A percentile compares a stretch with the other conserved stretches of the same genome.
Conservation (phyloP, 306 rosid species). For the Castanospermum australe region DNA sequence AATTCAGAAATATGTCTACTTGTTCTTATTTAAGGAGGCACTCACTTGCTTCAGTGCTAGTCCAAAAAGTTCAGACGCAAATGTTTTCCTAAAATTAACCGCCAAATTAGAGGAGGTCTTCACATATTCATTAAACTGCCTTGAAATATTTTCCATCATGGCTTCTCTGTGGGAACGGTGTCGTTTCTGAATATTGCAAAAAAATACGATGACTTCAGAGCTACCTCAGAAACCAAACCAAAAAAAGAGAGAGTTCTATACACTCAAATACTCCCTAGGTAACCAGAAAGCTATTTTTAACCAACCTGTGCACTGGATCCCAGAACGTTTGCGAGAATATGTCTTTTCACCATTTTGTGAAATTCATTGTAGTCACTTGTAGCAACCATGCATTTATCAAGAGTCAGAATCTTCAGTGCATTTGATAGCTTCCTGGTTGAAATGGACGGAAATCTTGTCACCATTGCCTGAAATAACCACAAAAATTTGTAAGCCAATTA, state of each 20-base stretch:
- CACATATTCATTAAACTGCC: constrained; percentile 43
- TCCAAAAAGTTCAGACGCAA: constrained; percentile 70
- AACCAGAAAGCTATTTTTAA: neutral
- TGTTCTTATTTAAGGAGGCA: neutral
- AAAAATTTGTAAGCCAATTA: neutral
- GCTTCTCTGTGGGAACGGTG: constrained; percentile 60
- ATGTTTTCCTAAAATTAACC: constrained; percentile 63
- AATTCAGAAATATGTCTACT: neutral
- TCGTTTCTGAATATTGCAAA: constrained; percentile 58
- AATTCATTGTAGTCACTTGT: constrained; percentile 81
- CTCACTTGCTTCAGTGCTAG: constrained; percentile 79
- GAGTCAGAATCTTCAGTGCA: constrained; percentile 67
- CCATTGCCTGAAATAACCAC: constrained; percentile 73
- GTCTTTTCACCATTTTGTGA: constrained; percentile 69
- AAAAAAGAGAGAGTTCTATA: neutral
- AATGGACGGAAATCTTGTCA: constrained; percentile 75
- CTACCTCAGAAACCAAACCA: neutral
- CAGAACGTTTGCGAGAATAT: constrained; percentile 64
- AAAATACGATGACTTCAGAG: neutral
- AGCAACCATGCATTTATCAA: constrained; percentile 89
- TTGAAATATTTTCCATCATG: constrained; percentile 58
- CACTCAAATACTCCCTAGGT: neutral
- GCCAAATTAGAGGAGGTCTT: constrained; percentile 46
- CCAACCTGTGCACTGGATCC: constrained; percentile 83
- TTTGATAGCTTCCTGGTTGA: constrained; percentile 76